Evolutionary conservation across 129 eudicot species (phyloP).

Genomic region (Chrysanthemum seticuspe): DNA sequence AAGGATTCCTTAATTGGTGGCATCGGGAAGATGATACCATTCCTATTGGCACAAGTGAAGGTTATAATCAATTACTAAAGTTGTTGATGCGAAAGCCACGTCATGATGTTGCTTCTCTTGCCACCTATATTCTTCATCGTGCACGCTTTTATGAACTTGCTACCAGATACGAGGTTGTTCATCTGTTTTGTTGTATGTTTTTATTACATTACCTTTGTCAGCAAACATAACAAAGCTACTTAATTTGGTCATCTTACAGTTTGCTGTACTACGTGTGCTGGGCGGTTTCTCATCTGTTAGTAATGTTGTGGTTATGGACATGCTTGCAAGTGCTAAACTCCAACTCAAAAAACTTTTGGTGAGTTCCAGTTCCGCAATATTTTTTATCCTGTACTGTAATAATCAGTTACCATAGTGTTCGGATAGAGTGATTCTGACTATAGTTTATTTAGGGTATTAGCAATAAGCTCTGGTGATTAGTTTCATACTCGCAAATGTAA

Average conservation of each 20-base stretch:
- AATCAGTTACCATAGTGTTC: background rate
- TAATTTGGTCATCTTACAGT: conserved; percentile 40
- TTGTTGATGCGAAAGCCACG: conserved; percentile 77
- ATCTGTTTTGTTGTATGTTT: background rate
- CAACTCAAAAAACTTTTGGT: conserved; percentile 85
- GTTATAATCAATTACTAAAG: conserved; percentile 79
- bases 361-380: conserved; percentile 44
- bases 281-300: conserved; percentile 53
- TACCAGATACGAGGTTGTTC: conserved; percentile 83
- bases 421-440: conserved; percentile 1
- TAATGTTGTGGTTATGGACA: conserved; percentile 46
- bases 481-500: background rate
- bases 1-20: conserved; percentile 98
- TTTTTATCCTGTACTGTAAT: background rate
- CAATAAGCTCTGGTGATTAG: background rate
- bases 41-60: conserved; percentile 78
- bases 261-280: conserved; percentile 61
- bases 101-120: conserved; percentile 92
- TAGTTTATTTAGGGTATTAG: background rate
- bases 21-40: conserved; percentile 83
- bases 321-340: conserved; percentile 66
- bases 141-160: conserved; percentile 80
- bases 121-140: conserved; percentile 86
- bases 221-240: background rate
- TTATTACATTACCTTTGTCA: conserved; percentile 2